Evolutionary conservation across 2,329 filamentous ascomycete genomes (phyloP).

Genomic region (Corinectria fuckeliana): DNA sequence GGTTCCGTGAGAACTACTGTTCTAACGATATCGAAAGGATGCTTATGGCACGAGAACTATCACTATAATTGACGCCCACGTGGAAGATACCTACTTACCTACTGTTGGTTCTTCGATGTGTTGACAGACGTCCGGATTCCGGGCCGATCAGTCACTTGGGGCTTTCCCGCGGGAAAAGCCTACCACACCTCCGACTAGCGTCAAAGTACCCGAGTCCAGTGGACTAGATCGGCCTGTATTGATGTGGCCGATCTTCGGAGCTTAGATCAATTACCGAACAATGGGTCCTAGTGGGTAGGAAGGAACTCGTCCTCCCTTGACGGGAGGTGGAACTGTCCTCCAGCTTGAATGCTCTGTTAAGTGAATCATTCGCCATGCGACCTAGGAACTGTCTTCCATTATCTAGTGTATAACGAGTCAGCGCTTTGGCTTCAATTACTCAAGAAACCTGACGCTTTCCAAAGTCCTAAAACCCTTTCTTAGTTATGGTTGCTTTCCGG

Average conservation of each 20-base stretch:
- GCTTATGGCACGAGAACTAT: neutral
- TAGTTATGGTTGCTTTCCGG: too few species aligned
- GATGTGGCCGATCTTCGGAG: conserved; percentile 3
- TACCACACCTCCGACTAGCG: neutral
- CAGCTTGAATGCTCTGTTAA: neutral
- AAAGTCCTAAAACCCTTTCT: too few species aligned
- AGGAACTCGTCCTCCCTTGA: too few species aligned
- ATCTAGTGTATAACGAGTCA: too few species aligned
- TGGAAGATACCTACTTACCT: neutral
- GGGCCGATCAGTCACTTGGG: neutral
- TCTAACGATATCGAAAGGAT: too few species aligned
- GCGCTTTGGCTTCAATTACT: too few species aligned
- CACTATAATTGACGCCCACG: neutral
- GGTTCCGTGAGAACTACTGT: neutral
- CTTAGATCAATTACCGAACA: neutral
- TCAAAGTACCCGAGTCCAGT: neutral
- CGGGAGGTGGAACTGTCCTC: neutral
- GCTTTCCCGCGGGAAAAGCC: neutral
- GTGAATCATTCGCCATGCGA: neutral
- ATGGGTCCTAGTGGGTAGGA: neutral
- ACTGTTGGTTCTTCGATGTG: neutral
- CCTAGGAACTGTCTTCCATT: neutral
- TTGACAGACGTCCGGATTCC: too few species aligned
- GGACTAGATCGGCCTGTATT: neutral
- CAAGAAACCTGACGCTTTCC: too few species aligned